These are phyloP conservation scores for Phytophthora multivora DNA, from an alignment of 352 stramenopile genomes.

Conservation along the genomic window DNA sequence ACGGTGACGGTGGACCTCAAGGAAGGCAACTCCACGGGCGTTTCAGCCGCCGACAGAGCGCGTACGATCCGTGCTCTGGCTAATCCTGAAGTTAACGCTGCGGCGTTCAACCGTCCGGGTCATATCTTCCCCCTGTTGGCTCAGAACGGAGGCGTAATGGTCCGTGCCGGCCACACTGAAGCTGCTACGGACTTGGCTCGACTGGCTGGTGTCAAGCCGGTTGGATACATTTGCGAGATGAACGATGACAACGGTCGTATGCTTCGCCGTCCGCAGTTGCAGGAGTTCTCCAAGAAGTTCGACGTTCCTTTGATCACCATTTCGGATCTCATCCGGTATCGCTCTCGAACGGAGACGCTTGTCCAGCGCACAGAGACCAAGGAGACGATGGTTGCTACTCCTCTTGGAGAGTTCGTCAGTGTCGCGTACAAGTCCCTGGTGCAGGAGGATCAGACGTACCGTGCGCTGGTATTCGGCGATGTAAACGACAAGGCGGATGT, in stretches of 20 bases:
- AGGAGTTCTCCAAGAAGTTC: conserved; percentile 91
- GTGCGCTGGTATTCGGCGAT: conserved; percentile 57
- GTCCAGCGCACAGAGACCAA: conserved; percentile 49
- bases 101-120: conserved; percentile 77
- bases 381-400: conserved; percentile 46
- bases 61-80: conserved; percentile 94
- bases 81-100: conserved; percentile 47
- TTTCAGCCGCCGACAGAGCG: conserved; percentile 94
- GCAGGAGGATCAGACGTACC: conserved; percentile 60
- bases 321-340: conserved; percentile 95
- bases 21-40: conserved; percentile 95
- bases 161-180: conserved; percentile 96
- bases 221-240: conserved; percentile 91
- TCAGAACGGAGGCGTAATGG: conserved; percentile 71
- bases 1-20: conserved; percentile 94
- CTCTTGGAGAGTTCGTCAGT: conserved; percentile 70
- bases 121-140: conserved; percentile 82
- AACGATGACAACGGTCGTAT: conserved; percentile 82
- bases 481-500: conserved; percentile 44
- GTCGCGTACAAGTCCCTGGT: conserved; percentile 71
- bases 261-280: conserved; percentile 78
- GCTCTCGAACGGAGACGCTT: conserved; percentile 76
- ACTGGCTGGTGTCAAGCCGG: conserved; percentile 88
- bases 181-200: conserved; percentile 95
- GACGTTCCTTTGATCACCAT: conserved; percentile 97